Conservation (phyloP, 352 stramenopile species). For the Thalassiosira pacifica region DNA sequence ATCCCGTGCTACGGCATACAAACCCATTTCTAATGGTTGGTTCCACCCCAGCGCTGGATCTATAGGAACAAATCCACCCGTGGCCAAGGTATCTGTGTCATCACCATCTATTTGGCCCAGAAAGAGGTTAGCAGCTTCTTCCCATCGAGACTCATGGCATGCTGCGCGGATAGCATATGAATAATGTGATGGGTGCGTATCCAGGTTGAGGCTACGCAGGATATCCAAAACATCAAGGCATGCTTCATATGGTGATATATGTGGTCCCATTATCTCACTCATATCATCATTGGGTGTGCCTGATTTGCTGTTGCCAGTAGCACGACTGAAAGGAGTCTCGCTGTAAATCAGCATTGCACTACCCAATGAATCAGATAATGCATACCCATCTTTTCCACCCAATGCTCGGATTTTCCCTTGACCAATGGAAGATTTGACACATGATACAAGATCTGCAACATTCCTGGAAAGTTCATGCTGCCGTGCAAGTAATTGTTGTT, state of each 20-base stretch:
- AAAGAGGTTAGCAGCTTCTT: constrained; percentile 75
- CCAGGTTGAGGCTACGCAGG: constrained; percentile 64
- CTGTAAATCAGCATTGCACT: constrained; percentile 53
- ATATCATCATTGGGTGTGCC: not conserved
- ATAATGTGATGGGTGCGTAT: constrained; percentile 69
- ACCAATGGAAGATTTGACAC: constrained; percentile 49
- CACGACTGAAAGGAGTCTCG: constrained; percentile 25
- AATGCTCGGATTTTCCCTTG: constrained; percentile 44
- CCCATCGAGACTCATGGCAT: constrained; percentile 63
- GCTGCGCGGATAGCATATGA: constrained; percentile 66
- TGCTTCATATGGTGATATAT: constrained; percentile 51
- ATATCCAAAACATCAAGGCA: constrained; percentile 56
- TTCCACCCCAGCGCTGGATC: constrained; percentile 62
- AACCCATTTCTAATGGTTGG: constrained; percentile 61
- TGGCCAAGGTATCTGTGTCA: constrained; percentile 31
- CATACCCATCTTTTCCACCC: constrained; percentile 42
- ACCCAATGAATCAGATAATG: constrained; percentile 47
- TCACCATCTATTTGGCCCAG: constrained; percentile 70
- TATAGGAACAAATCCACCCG: constrained; percentile 63
- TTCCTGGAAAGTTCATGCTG: constrained; percentile 24
- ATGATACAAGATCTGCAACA: constrained; percentile 42
- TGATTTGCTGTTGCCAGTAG: not conserved
- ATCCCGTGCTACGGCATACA: constrained; percentile 74
- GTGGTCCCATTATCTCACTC: not conserved
- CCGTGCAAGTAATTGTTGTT: constrained; percentile 8